These are phyloP conservation scores for Dryas alaskensis DNA, from an alignment of 306 rosid genomes.

Conservation along the genomic window DNA sequence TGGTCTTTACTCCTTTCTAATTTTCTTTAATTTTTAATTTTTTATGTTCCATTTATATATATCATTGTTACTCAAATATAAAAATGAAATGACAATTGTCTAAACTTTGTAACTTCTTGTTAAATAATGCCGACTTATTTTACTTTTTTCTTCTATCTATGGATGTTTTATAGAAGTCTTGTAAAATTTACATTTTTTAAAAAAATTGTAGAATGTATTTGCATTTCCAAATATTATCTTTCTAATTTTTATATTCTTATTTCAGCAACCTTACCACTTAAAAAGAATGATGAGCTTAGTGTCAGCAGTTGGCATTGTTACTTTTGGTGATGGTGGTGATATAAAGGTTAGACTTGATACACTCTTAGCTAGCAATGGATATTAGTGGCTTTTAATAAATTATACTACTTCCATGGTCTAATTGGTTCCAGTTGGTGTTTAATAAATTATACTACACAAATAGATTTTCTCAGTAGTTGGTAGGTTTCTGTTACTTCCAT, in stretches of 20 bases:
- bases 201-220: neutral
- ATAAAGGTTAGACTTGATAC: conserved; percentile 39
- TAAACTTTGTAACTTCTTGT: neutral
- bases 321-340: conserved; percentile 33
- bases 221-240: neutral
- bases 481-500: neutral
- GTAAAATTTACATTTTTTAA: neutral
- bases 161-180: neutral
- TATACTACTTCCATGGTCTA: neutral
- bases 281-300: conserved; percentile 41
- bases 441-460: neutral
- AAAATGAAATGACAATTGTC: neutral
- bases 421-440: conserved; percentile 1
- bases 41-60: neutral
- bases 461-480: neutral
- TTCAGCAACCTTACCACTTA: conserved; percentile 46
- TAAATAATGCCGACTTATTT: neutral
- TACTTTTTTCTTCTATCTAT: neutral
- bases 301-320: conserved; percentile 47
- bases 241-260: conserved; percentile 20
- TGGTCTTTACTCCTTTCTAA: neutral
- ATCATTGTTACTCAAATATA: neutral
- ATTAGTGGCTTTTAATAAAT: neutral
- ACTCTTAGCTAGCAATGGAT: neutral
- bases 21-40: neutral